These are phyloP conservation scores for Pisolithus albus DNA, from an alignment of 768 basidiomycete genomes.

Conservation along the genomic window DNA sequence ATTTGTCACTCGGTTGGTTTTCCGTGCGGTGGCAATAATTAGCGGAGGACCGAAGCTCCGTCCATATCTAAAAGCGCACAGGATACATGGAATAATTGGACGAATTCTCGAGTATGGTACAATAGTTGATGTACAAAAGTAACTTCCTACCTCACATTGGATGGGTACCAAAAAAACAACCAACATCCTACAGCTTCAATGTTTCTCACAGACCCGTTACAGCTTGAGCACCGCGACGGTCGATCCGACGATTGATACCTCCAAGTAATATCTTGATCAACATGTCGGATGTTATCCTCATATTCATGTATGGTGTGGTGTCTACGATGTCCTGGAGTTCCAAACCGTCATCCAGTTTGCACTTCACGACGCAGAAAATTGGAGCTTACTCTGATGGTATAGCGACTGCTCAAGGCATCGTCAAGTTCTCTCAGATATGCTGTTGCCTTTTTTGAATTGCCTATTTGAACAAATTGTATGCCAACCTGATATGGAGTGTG, in stretches of 20 bases:
- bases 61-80: not conserved
- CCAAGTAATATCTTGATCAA: conserved; percentile 61
- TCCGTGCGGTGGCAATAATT: too few species aligned
- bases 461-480: conserved; percentile 70
- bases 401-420: conserved; percentile 39
- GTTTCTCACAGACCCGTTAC: conserved; percentile 11
- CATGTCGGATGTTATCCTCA: conserved; percentile 37
- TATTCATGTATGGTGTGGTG: conserved; percentile 48
- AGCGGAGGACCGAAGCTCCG: too few species aligned
- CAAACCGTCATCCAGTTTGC: not conserved
- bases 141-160: not conserved
- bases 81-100: not conserved
- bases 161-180: too few species aligned
- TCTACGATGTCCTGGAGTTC: conserved; percentile 58
- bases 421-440: conserved; percentile 50
- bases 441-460: conserved; percentile 35
- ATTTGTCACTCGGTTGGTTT: too few species aligned
- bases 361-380: not conserved
- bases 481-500: conserved; percentile 39
- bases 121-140: not conserved
- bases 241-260: conserved; percentile 54
- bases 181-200: not conserved
- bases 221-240: conserved; percentile 25
- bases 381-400: conserved; percentile 39
- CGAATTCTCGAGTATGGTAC: too few species aligned